A percentile compares a stretch with the other conserved stretches of the same genome.
Evolutionary conservation across 106 monocot species (phyloP).

Genomic region (Acanthochlamys bracteata): DNA sequence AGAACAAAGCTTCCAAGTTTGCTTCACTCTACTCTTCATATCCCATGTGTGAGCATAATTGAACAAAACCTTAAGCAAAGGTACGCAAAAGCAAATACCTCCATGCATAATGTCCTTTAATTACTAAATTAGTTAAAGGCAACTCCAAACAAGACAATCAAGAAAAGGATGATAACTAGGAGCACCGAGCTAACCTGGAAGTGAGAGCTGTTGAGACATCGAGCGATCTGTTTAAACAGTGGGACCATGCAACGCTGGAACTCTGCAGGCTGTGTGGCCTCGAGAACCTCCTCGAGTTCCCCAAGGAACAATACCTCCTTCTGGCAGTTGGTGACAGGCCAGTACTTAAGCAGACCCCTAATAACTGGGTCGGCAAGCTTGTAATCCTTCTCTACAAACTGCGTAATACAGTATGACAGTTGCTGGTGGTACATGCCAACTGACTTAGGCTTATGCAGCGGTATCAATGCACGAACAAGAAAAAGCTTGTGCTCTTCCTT

Average conservation of each 20-base stretch:
- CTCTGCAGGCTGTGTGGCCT: slow-evolving; percentile 34
- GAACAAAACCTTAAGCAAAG: too few relatives aligned
- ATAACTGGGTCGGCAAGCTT: slow-evolving; percentile 48
- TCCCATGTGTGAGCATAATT: too few relatives aligned
- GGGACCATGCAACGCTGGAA: slow-evolving; percentile 54
- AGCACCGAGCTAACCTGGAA: slow-evolving; percentile 33
- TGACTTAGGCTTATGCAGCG: slow-evolving; percentile 41
- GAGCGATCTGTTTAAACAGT: slow-evolving; percentile 36
- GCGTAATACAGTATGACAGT: slow-evolving; percentile 36
- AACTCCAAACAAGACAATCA: too few relatives aligned
- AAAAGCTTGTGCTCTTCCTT: slow-evolving; percentile 63
- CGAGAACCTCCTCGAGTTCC: slow-evolving; percentile 48
- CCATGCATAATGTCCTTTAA: too few relatives aligned
- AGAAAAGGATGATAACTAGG: too few relatives aligned
- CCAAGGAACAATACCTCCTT: slow-evolving; percentile 50
- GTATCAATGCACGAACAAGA: slow-evolving; percentile 34
- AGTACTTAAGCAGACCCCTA: slow-evolving; percentile 40
- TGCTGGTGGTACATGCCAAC: slow-evolving; percentile 40
- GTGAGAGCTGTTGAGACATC: slow-evolving; percentile 63
- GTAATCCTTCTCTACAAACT: slow-evolving; percentile 58
- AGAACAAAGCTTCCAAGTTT: too few relatives aligned
- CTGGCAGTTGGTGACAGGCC: slow-evolving; percentile 45
- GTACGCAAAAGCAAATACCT: too few relatives aligned
- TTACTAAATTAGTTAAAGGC: too few relatives aligned
- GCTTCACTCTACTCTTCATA: too few relatives aligned